phyloP scores from a whole-genome alignment of 2,329 filamentous ascomycete genomes.

The Nigrograna mackinnonii region DNA sequence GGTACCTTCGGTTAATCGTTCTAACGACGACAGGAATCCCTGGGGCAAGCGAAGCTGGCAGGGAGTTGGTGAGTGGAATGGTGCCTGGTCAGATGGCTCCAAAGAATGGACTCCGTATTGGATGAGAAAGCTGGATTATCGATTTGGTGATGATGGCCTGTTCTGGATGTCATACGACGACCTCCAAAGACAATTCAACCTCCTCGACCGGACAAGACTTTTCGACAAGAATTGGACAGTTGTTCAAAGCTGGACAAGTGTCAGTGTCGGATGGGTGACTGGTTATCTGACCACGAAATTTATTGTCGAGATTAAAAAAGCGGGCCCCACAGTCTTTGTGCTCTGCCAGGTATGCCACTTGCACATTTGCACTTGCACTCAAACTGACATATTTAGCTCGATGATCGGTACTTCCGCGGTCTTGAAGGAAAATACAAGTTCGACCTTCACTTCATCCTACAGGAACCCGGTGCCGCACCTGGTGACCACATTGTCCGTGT shows the following conservation, averaged over 20 bases:
- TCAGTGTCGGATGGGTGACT: constrained; percentile 62
- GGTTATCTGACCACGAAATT: constrained; percentile 66
- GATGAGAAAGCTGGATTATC: constrained; percentile 71
- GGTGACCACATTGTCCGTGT: constrained; percentile 60
- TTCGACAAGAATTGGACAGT: constrained; percentile 63
- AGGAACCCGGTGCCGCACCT: constrained; percentile 52
- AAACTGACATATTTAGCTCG: constrained; percentile 51
- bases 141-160: constrained; percentile 74
- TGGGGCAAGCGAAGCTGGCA: constrained; percentile 66
- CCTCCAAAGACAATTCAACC: constrained; percentile 58
- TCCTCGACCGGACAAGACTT: constrained; percentile 62
- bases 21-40: constrained; percentile 61
- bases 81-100: constrained; percentile 79
- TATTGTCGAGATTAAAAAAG: constrained; percentile 55
- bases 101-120: constrained; percentile 83
- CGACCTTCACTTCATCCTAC: constrained; percentile 60
- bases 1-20: no score
- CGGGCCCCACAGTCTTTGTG: constrained; percentile 59
- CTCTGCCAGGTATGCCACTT: constrained; percentile 58
- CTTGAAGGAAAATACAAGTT: constrained; percentile 61
- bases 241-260: constrained; percentile 62
- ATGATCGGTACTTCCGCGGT: constrained; percentile 62
- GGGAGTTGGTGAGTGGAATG: constrained; percentile 68
- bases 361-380: constrained; percentile 53
- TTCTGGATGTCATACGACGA: constrained; percentile 67